Evolutionary conservation across 2,329 filamentous ascomycete species (phyloP).

Genomic region (Alternaria novae-zelandiae): DNA sequence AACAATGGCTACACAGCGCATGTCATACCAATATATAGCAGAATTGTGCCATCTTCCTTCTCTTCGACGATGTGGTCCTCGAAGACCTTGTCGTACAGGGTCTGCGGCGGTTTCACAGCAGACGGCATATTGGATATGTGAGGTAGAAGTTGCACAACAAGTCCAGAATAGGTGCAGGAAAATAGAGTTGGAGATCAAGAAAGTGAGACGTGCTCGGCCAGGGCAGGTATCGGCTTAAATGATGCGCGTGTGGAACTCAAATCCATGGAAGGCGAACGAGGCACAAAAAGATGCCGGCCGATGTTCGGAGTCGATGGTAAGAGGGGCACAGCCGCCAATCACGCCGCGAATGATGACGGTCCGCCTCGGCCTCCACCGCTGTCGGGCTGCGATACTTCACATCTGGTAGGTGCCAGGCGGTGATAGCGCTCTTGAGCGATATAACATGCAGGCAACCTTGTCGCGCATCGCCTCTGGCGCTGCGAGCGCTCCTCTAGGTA

Average conservation of each 20-base stretch:
- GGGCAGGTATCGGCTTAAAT: slow-evolving; percentile 26
- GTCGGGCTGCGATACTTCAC: slow-evolving; percentile 4
- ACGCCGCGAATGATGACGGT: slow-evolving; percentile 31
- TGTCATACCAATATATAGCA: slow-evolving; percentile 86
- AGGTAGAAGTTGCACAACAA: slow-evolving; percentile 23
- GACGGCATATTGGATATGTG: slow-evolving; percentile 70
- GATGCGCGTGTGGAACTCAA: slow-evolving; percentile 33
- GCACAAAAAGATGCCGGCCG: slow-evolving; percentile 36
- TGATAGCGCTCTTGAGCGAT: neutral
- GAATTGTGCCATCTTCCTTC: slow-evolving; percentile 88
- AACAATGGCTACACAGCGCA: neutral
- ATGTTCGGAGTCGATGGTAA: slow-evolving; percentile 36
- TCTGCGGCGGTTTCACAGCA: slow-evolving; percentile 74
- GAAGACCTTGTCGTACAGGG: slow-evolving; percentile 98
- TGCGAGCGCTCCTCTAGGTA: neutral
- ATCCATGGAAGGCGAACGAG: slow-evolving; percentile 32
- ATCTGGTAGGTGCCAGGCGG: neutral
- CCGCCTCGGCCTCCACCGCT: slow-evolving; percentile 17
- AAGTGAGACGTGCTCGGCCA: slow-evolving; percentile 10
- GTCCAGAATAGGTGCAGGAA: slow-evolving; percentile 8
- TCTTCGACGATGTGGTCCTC: slow-evolving; percentile 93
- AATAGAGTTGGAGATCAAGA: neutral
- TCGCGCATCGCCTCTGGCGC: slow-evolving; percentile 7
- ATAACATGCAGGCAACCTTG: slow-evolving; percentile 6
- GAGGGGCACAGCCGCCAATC: slow-evolving; percentile 32